Evolutionary conservation across 805 yeast species (phyloP).

Genomic region (Zygosaccharomyces siamensis): DNA sequence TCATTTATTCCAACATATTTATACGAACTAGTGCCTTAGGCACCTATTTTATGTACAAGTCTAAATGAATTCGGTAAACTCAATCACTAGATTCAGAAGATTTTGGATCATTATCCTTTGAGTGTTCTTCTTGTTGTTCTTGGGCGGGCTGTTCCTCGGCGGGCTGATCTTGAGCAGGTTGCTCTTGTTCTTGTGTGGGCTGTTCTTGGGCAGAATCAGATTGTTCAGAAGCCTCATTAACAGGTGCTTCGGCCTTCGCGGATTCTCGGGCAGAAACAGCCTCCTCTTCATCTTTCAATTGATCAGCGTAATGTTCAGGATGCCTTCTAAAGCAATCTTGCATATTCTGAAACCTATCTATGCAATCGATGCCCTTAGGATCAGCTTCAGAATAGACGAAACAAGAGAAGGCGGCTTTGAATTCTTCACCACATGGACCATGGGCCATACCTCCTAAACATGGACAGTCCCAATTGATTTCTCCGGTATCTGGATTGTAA

Average conservation of each 20-base stretch:
- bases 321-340: slow-evolving; percentile 88
- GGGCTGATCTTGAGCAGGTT: slow-evolving; percentile 2
- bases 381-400: slow-evolving; percentile 90
- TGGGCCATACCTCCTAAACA: slow-evolving; percentile 98
- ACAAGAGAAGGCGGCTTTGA: slow-evolving; percentile 90
- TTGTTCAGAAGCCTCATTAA: slow-evolving; percentile 15
- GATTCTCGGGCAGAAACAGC: slow-evolving; percentile 14
- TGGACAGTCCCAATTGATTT: slow-evolving; percentile 99
- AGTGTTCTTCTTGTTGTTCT: not conserved
- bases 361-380: slow-evolving; percentile 95
- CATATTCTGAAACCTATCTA: slow-evolving; percentile 85
- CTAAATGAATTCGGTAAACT: not conserved
- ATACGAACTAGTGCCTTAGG: slow-evolving; percentile 8
- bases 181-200: not conserved
- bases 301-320: slow-evolving; percentile 93
- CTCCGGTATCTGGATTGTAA: slow-evolving; percentile 94
- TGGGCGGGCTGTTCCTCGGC: not conserved
- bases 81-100: not conserved
- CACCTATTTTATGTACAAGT: slow-evolving; percentile 5
- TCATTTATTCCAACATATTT: slow-evolving; percentile 9
- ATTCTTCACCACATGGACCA: slow-evolving; percentile 97
- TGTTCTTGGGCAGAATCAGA: slow-evolving; percentile 5
- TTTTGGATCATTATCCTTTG: not conserved
- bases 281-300: slow-evolving; percentile 73
- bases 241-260: slow-evolving; percentile 22